Evolutionary conservation across 2,329 filamentous ascomycete species (phyloP), one percentile per base, ranked within the genome.

Genomic region (Hirsutella minnesotensis): DNA sequence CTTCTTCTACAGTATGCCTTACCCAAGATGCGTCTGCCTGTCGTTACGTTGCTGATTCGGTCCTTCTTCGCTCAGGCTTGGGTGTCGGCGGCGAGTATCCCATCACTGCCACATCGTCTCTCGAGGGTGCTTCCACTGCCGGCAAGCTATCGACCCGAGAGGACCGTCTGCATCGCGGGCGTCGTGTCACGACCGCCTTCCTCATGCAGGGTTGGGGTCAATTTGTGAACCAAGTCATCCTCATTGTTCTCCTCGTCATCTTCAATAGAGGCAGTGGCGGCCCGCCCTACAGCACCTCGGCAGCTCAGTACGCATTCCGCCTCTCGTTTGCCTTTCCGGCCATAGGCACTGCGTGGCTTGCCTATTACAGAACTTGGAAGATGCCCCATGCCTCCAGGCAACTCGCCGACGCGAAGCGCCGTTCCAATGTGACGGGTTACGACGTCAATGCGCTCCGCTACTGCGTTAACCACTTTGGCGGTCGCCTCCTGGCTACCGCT

Each of bases 191-290:
- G 51, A 87, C 83, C 62, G 89, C 90, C 45, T 96, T 96, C 70
- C 66, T 96, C 65, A 95, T 96, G 90, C 90, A 96, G 66, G 90
- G 90, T 43, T 96, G 90, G 90, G 90, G 90, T 51, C 90, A 96
- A 64, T 86, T 95, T 61, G 72, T 86, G 70, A 96, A 96, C 76
- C 90, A 95, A 66, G 82, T 84, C 53, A 66, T 94, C 44, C 75
- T 96, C 49, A 95, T 96, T 56, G 61, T 95, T 42, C 71, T 94
- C 40, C 77, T 95, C 45, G 72, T 94, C 53, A 84, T 90, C 66
- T 92, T 95, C 76, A 87, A 94, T 72, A 79, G 81, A 56, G 84
- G 84, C 43, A 51, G 55, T 41, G 83, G 84, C 39, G 74, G 79
- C 43, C 78, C 84, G 19, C 87, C 88, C 3, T 95, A 95, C 70